Evolutionary conservation across 805 yeast species (phyloP).

Genomic region (Pichia membranifaciens): DNA sequence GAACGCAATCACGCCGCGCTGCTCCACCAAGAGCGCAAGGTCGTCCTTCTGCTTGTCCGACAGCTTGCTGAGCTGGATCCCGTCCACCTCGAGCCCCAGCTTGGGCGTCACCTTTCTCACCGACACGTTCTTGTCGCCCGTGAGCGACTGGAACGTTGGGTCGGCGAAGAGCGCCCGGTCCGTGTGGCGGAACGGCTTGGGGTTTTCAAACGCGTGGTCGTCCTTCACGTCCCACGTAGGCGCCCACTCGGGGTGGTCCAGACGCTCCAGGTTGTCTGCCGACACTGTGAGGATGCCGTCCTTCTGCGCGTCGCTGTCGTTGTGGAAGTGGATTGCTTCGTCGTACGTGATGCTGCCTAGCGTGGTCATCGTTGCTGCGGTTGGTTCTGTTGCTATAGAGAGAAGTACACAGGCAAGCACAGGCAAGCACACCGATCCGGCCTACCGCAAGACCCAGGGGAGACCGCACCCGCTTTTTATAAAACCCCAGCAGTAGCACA

Average conservation of each 20-base stretch:
- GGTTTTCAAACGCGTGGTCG: conserved; percentile 27
- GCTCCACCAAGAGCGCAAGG: conserved; percentile 62
- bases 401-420: too few species aligned
- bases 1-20: conserved; percentile 63
- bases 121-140: conserved; percentile 27
- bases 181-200: conserved; percentile 47
- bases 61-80: conserved; percentile 53
- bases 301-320: conserved; percentile 11
- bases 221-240: conserved; percentile 17
- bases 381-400: too few species aligned
- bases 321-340: conserved; percentile 13
- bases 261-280: conserved; percentile 2
- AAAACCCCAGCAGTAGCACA: too few species aligned
- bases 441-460: too few species aligned
- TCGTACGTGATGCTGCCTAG: conserved; percentile 7
- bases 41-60: conserved; percentile 56
- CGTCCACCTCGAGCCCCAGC: conserved; percentile 60
- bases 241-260: conserved; percentile 15
- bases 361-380: conserved; percentile 4
- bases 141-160: conserved; percentile 45
- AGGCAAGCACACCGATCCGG: too few species aligned
- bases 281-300: conserved; percentile 15
- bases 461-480: too few species aligned
- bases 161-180: conserved; percentile 72
- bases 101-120: conserved; percentile 54